Evolutionary conservation across 2,329 filamentous ascomycete genomes (phyloP), one percentile per base, ranked within the genome.

Genomic region (Neoscytalidium dimidiatum): DNA sequence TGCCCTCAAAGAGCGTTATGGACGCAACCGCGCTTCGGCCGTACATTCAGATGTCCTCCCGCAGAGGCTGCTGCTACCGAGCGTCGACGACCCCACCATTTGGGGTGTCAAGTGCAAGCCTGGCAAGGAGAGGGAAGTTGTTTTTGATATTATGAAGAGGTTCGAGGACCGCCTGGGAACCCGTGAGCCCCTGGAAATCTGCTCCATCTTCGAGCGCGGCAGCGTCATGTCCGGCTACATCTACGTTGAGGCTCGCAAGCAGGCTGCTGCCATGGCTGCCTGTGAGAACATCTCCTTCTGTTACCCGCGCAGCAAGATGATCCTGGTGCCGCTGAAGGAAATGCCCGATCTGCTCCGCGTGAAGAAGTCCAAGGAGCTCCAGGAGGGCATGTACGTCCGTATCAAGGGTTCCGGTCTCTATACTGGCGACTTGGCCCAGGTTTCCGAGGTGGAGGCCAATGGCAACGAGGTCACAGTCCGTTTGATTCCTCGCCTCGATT

Each of bases 71-170:
- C 85, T 98, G 13, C 88, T 98, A 48, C 95, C 95, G 4, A 95
- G 92, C 72, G 94, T 97, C 57, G 91, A 97, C 68, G 95, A 99
- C 76, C 95, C 95, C 1, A 93, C 92, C 72, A 98, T 99, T 74
- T 99, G 92, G 92, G 92, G 91, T 67, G 90, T 97, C 68, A 89
- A 91, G 72, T 97, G 93, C 80, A 95, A 95, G 76, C 92, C 95
- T 70, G 94, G 94, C 71, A 99, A 99, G 78, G 95, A 99, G 80
- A 88, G 90, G 67, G 95, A 99, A 74, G 90, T 96, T 41, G 85
- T 99, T 61, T 91, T 92, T 74, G 88, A 88, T 29, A 91, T 99
- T 70, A 92, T 92, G 81, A 96, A 94, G 80, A 90, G 93, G 62
- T 88, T 96, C 60, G 89, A 96, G 75, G 93, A 98, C 73, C 86